Evolutionary conservation across 225 moss, liverwort and hornwort species (phyloP), one percentile per base, ranked within the genome.

Genomic region (Anthoceros angustus): DNA sequence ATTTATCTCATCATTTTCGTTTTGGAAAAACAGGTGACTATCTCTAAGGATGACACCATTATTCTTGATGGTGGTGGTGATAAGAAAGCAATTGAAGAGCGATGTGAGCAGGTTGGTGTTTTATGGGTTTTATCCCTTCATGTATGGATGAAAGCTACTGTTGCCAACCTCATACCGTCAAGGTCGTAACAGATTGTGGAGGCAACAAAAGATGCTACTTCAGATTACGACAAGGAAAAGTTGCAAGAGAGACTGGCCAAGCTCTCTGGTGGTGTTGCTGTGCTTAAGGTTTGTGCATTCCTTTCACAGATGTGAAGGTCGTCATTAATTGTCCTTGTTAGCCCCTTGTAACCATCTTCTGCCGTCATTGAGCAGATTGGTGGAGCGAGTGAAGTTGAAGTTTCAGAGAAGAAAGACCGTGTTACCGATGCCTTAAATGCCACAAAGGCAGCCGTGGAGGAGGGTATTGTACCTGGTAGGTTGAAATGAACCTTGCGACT

Each of bases 151-250:
- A 55, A 15, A 9, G 8, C n/a, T 18, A 9, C 5, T 15, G 12
- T 48, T 1, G 23, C 14, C 55, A 18, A 5, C 23, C n/a, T 18
- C 55, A 15, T 7, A 18, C 7, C 14, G 55, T 73, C 12, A 39
- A 70, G 12, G 6, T 62, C 6, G 66, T 62, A 24, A 20, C 74
- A 98, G 92, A 81, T 98, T 60, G 83, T 91, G 38, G 98, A 98
- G 71, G 88, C 92, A 24, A 78, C 88, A 39, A 84, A 75, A 63
- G 71, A 10, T 64, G 83, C 89, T 25, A 89, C 98, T 14, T 98
- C 98, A 66, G 92, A 98, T 68, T 92, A 98, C 42, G 98, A 98
- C 62, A 98, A 87, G 69, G 98, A 92, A 67, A 98, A 98, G 69
- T 69, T 98, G 68, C 98, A 89, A 66, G 98, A 98, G 67, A 74